phyloP scores from a whole-genome alignment of 352 stramenopile genomes.

The Pythium rishiriense region DNA sequence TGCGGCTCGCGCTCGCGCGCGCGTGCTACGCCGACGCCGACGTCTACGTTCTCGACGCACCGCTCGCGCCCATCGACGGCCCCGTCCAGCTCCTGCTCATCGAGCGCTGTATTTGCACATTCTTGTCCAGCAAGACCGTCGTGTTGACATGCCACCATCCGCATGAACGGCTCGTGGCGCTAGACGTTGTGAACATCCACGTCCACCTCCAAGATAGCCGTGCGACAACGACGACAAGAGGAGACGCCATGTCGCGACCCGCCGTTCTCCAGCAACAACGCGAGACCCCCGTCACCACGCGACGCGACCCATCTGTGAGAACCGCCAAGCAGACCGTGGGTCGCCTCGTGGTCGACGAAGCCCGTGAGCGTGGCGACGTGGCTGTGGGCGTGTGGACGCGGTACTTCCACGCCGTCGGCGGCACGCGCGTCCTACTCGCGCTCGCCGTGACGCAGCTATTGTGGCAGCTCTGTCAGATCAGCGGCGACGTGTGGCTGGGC shows the following conservation, averaged over 20 bases:
- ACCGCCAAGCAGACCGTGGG: background rate
- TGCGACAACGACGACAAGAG: background rate
- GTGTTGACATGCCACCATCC: slow-evolving; percentile 88
- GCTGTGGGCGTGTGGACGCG: background rate
- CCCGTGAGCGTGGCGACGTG: slow-evolving; percentile 8
- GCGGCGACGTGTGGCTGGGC: slow-evolving; percentile 31
- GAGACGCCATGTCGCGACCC: background rate
- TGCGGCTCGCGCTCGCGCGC: slow-evolving; percentile 45
- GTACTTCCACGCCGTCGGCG: slow-evolving; percentile 3
- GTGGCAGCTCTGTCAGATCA: slow-evolving; percentile 31
- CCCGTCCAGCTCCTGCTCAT: slow-evolving; percentile 91
- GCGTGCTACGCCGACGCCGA: slow-evolving; percentile 49
- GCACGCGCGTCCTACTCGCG: background rate
- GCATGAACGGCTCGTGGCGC: slow-evolving; percentile 28
- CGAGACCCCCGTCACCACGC: background rate
- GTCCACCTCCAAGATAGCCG: slow-evolving; percentile 10
- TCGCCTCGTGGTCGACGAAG: slow-evolving; percentile 1
- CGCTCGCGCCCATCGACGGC: slow-evolving; percentile 88
- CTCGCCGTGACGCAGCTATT: slow-evolving; percentile 18
- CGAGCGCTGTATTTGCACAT: slow-evolving; percentile 13
- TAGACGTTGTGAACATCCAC: slow-evolving; percentile 8
- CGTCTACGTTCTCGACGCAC: slow-evolving; percentile 88
- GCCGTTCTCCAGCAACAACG: background rate
- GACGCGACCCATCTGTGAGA: no score
- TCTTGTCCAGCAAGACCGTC: slow-evolving; percentile 44